phyloP scores from a whole-genome alignment of 2,329 filamentous ascomycete species.

The Zopfia rhizophila region DNA sequence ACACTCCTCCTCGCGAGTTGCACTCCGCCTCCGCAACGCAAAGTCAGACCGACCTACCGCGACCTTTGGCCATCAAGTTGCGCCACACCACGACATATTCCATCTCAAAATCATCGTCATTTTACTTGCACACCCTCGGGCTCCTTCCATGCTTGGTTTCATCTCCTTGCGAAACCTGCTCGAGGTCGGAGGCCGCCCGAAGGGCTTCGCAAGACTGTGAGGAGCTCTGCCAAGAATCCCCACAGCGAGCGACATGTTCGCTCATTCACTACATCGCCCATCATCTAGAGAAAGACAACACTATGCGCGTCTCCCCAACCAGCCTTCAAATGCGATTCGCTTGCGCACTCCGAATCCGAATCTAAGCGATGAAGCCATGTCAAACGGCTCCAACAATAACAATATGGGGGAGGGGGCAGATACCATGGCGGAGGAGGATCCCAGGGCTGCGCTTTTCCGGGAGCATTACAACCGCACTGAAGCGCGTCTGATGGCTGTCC shows the following conservation, averaged over 20 bases:
- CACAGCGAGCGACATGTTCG: slow-evolving; percentile 48
- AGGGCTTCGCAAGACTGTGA: slow-evolving; percentile 50
- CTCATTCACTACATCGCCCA: slow-evolving; percentile 50
- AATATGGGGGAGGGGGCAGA: slow-evolving; percentile 52
- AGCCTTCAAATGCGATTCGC: slow-evolving; percentile 47
- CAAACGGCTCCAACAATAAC: slow-evolving; percentile 50
- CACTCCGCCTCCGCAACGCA: slow-evolving; percentile 33
- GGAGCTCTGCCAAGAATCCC: slow-evolving; percentile 48
- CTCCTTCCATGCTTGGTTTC: slow-evolving; percentile 53
- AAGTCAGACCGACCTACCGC: slow-evolving; percentile 23
- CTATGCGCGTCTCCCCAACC: slow-evolving; percentile 53
- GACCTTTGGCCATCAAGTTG: slow-evolving; percentile 48
- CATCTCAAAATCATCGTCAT: slow-evolving; percentile 46
- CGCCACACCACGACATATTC: slow-evolving; percentile 39
- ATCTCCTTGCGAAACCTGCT: slow-evolving; percentile 52
- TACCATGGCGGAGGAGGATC: slow-evolving; percentile 58
- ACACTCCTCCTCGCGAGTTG: too few species aligned
- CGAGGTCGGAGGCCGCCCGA: slow-evolving; percentile 53
- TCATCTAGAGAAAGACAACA: slow-evolving; percentile 54
- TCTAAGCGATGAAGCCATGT: slow-evolving; percentile 57
- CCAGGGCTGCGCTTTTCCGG: slow-evolving; percentile 69
- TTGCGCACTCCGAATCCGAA: slow-evolving; percentile 54
- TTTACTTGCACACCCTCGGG: slow-evolving; percentile 39
- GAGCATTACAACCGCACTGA: slow-evolving; percentile 82
- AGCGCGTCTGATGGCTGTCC: slow-evolving; percentile 79